Conservation (phyloP, 306 rosid species). For the Begonia fuchsioides region DNA sequence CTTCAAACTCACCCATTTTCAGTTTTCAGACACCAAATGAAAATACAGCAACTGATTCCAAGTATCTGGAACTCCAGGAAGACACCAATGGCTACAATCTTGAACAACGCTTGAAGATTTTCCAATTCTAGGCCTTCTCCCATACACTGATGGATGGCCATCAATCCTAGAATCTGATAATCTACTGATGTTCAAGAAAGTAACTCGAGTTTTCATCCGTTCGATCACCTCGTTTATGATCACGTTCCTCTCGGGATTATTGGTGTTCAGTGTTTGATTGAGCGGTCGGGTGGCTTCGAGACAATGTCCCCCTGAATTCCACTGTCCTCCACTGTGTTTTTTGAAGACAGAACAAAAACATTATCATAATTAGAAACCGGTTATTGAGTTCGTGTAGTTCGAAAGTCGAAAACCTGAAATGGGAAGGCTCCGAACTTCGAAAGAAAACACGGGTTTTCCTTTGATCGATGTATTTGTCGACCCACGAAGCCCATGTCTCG, state of each 20-base stretch:
- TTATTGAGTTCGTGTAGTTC: not conserved
- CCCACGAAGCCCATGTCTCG: conserved; percentile 80
- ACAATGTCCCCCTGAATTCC: conserved; percentile 95
- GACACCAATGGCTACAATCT: conserved; percentile 99
- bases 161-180: conserved; percentile 69
- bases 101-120: conserved; percentile 26
- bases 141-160: conserved; percentile 73
- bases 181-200: conserved; percentile 56
- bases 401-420: conserved; percentile 64
- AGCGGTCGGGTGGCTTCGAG: conserved; percentile 51
- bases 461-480: conserved; percentile 44
- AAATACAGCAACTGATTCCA: conserved; percentile 70
- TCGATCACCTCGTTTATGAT: conserved; percentile 45
- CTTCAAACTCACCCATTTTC: conserved; percentile 9
- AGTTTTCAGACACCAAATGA: conserved; percentile 41
- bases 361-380: no score
- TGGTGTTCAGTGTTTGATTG: conserved; percentile 15
- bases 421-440: conserved; percentile 81
- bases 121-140: conserved; percentile 27
- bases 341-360: conserved; percentile 13
- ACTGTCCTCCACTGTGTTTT: conserved; percentile 61
- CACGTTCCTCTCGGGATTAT: conserved; percentile 32
- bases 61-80: conserved; percentile 86
- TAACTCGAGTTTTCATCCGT: conserved; percentile 65
- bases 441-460: conserved; percentile 63